A percentile compares a stretch with the other conserved stretches of the same genome.
Conservation (phyloP, 495 filamentous ascomycete species). For the Chaetomium tenue region DNA sequence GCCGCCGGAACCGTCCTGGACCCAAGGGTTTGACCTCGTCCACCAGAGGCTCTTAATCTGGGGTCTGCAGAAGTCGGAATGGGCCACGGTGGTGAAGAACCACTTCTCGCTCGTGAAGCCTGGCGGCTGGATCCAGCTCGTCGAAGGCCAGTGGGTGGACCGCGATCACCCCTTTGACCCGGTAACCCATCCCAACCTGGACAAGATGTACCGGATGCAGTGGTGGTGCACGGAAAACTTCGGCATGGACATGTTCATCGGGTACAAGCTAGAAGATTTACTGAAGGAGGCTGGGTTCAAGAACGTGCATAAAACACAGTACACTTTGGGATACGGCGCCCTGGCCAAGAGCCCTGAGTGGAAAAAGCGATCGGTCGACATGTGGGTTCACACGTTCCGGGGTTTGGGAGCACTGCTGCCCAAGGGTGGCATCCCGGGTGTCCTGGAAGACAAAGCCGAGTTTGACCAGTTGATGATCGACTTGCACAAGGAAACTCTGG, state of each 20-base stretch:
- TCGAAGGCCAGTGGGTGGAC: background rate
- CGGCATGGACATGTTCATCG: background rate
- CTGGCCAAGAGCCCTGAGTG: background rate
- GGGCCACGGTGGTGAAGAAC: background rate
- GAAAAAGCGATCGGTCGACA: background rate
- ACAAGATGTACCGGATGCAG: background rate
- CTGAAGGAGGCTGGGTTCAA: background rate
- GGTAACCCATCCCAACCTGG: background rate
- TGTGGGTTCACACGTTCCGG: background rate
- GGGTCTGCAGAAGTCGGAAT: background rate
- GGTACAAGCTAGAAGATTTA: background rate
- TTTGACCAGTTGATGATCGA: background rate
- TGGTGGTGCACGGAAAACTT: background rate
- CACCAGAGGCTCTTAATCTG: slow-evolving; percentile 7
- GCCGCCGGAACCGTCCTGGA: background rate
- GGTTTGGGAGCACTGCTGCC: background rate
- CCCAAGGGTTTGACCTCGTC: background rate
- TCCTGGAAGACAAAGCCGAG: background rate
- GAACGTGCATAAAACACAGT: background rate
- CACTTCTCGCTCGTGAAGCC: background rate
- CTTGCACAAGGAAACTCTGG: background rate
- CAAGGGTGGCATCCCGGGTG: background rate
- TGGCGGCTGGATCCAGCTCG: slow-evolving; percentile 1
- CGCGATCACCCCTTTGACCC: background rate
- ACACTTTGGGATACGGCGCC: background rate